phyloP scores from a whole-genome alignment of 768 basidiomycete species.

The Mycena galericulata region DNA sequence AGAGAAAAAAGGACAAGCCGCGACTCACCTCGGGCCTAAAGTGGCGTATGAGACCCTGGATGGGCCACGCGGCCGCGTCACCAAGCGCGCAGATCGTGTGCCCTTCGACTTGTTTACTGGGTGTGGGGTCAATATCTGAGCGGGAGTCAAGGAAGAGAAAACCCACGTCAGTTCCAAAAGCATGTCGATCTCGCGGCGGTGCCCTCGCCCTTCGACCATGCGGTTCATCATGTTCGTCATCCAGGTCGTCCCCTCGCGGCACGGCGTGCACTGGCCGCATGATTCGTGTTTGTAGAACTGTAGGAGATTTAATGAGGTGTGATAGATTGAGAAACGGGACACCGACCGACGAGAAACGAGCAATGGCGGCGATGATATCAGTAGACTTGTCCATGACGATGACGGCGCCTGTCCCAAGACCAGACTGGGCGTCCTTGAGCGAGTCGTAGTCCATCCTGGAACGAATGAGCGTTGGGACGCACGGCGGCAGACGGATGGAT shows the following conservation, averaged over 20 bases:
- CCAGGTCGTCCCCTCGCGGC: constrained; percentile 96
- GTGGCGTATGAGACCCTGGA: constrained; percentile 97
- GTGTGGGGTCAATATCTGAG: background rate
- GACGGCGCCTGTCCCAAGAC: constrained; percentile 97
- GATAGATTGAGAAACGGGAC: background rate
- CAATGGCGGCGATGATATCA: constrained; percentile 93
- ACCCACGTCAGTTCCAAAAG: constrained; percentile 91
- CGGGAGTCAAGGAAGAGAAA: constrained; percentile 26
- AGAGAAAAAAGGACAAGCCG: background rate
- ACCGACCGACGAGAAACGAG: constrained; percentile 85
- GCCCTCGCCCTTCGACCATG: constrained; percentile 91
- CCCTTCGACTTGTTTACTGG: constrained; percentile 94
- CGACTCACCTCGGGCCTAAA: constrained; percentile 88
- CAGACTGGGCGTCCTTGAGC: constrained; percentile 94
- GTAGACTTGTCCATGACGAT: constrained; percentile 99
- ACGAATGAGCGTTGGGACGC: constrained; percentile 16
- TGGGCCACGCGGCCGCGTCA: constrained; percentile 98
- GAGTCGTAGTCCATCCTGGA: constrained; percentile 98
- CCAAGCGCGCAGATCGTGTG: constrained; percentile 97
- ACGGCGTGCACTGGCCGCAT: constrained; percentile 97
- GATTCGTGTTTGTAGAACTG: constrained; percentile 99
- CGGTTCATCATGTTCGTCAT: constrained; percentile 99
- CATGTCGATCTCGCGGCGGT: constrained; percentile 98
- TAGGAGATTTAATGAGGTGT: constrained; percentile 7
- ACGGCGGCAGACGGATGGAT: background rate